These are phyloP conservation scores for Mallotus japonicus DNA, from an alignment of 441 rosid species.

Conservation along the genomic window DNA sequence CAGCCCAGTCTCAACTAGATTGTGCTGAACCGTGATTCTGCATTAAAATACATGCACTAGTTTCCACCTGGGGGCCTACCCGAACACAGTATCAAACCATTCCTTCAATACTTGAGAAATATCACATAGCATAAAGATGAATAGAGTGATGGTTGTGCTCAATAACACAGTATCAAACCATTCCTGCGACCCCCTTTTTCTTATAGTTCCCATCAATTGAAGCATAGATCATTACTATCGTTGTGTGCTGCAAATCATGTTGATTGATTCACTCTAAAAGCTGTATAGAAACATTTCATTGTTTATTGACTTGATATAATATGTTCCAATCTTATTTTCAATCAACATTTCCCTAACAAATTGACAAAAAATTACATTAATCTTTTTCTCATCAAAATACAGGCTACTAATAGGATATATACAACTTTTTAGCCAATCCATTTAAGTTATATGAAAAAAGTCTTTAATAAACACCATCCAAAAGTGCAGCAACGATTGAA, in stretches of 20 bases:
- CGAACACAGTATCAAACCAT: neutral
- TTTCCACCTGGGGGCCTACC: neutral
- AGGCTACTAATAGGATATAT: neutral
- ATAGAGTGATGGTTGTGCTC: neutral
- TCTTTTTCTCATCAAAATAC: neutral
- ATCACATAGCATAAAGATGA: neutral
- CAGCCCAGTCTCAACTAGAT: conserved; percentile 16
- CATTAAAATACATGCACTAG: neutral
- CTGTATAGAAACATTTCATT: neutral
- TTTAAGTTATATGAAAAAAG: neutral
- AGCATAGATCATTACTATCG: neutral
- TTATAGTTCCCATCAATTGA: neutral
- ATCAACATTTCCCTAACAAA: neutral
- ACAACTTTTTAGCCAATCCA: neutral
- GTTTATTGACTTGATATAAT: neutral
- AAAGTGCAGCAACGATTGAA: no score
- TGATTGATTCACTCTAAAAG: no score
- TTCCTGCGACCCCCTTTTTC: no score
- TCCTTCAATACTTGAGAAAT: conserved; percentile 9
- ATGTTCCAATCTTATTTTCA: neutral
- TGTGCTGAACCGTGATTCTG: conserved; percentile 18
- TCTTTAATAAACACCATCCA: neutral
- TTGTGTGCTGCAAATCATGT: no score
- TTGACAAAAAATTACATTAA: neutral
- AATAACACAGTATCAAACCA: no score